Evolutionary conservation across 169 alveolate genomes (phyloP).

Genomic region (Cryptosporidium andersoni): DNA sequence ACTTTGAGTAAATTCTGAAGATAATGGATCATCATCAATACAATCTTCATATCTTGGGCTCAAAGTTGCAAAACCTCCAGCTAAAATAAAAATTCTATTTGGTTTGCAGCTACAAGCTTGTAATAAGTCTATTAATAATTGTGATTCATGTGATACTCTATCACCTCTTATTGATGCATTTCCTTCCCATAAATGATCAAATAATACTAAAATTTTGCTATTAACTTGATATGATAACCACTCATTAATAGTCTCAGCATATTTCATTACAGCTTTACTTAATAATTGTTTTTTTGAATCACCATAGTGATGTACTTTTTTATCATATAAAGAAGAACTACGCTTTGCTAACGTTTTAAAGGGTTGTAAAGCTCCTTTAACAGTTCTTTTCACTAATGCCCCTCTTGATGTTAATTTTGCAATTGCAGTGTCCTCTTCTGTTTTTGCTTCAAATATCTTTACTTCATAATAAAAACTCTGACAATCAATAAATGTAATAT

Average conservation of each 20-base stretch:
- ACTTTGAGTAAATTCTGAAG: constrained; percentile 33
- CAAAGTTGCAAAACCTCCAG: constrained; percentile 67
- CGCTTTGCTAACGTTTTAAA: constrained; percentile 41
- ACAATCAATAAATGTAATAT: constrained; percentile 61
- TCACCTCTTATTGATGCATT: constrained; percentile 68
- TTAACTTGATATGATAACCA: constrained; percentile 63
- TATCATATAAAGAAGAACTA: constrained; percentile 49
- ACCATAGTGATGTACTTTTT: no score
- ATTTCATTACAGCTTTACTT: constrained; percentile 32
- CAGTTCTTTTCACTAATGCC: constrained; percentile 65
- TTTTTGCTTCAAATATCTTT: constrained; percentile 43
- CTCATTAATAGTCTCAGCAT: constrained; percentile 25
- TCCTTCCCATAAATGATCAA: constrained; percentile 69
- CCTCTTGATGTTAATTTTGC: constrained; percentile 66
- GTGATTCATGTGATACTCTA: constrained; percentile 64
- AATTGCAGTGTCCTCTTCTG: constrained; percentile 56
- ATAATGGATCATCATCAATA: constrained; percentile 56
- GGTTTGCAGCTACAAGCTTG: constrained; percentile 48
- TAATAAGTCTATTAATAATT: constrained; percentile 47
- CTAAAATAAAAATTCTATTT: constrained; percentile 31
- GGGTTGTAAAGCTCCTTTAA: constrained; percentile 63
- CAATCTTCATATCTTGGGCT: constrained; percentile 60
- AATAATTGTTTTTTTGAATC: background rate
- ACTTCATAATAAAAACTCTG: constrained; percentile 65
- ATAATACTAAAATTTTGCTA: constrained; percentile 34